A percentile compares a stretch with the other conserved stretches of the same genome.
phyloP scores from a whole-genome alignment of 176 grass and related monocot species.

The Tillandsia fasciculata region DNA sequence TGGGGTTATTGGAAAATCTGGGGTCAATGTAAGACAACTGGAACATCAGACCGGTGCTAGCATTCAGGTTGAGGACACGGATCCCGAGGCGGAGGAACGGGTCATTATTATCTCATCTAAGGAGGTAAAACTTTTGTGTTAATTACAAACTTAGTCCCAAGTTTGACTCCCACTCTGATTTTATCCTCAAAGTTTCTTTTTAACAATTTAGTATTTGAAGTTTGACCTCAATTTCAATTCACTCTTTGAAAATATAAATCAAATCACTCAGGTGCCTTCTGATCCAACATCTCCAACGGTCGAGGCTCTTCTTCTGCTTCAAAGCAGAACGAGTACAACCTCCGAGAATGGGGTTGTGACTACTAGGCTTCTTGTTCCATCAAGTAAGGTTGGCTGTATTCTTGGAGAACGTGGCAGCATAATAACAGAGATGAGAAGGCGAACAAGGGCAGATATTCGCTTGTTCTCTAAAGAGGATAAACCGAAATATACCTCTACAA shows the following conservation, averaged over 20 bases:
- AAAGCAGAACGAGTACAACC: slow-evolving; percentile 53
- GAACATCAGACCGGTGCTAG: slow-evolving; percentile 86
- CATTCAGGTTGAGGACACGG: slow-evolving; percentile 69
- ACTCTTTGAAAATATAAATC: background rate
- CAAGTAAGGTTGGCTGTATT: slow-evolving; percentile 90
- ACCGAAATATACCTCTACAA: slow-evolving; percentile 69
- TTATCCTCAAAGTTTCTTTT: background rate
- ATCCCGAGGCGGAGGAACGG: slow-evolving; percentile 58
- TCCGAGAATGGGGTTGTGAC: slow-evolving; percentile 54
- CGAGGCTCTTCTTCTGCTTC: slow-evolving; percentile 79
- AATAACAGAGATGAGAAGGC: slow-evolving; percentile 95
- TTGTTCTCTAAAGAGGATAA: slow-evolving; percentile 86
- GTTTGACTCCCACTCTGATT: background rate
- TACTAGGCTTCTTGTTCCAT: slow-evolving; percentile 89
- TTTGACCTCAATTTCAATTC: background rate
- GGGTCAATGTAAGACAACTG: slow-evolving; percentile 63
- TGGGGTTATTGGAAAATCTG: slow-evolving; percentile 76
- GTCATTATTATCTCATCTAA: slow-evolving; percentile 75
- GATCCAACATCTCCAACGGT: slow-evolving; percentile 79
- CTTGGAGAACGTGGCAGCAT: slow-evolving; percentile 83
- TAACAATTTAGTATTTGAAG: background rate
- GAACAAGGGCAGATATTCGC: slow-evolving; percentile 76
- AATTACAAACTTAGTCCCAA: background rate
- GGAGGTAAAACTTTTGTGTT: slow-evolving; percentile 48
- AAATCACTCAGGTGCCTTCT: slow-evolving; percentile 39